phyloP scores from a whole-genome alignment of 495 filamentous ascomycete species.

The Penicillium simplicissimum region DNA sequence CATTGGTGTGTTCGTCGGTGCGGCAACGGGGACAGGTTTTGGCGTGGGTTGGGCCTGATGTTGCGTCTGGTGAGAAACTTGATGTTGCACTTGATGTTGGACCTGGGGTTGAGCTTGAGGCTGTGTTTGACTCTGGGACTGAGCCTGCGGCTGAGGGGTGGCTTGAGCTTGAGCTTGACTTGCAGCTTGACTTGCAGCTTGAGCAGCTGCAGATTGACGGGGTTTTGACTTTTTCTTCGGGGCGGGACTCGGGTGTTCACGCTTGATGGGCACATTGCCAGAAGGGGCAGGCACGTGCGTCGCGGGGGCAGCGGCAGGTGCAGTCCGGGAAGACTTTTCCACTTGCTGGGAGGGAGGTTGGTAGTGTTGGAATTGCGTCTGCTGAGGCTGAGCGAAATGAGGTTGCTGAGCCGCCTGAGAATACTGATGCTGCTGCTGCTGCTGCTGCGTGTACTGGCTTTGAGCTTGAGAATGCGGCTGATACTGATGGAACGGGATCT shows the following conservation, averaged over 20 bases:
- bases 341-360: slow-evolving; percentile 22
- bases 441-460: slow-evolving; percentile 12
- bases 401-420: slow-evolving; percentile 15
- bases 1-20: slow-evolving; percentile 1
- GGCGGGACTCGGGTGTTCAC: slow-evolving; percentile 21
- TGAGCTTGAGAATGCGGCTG: slow-evolving; percentile 15
- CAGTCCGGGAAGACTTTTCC: background rate
- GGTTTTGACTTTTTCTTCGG: slow-evolving; percentile 31
- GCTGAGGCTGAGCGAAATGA: slow-evolving; percentile 17
- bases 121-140: background rate
- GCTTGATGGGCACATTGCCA: slow-evolving; percentile 8
- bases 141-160: slow-evolving; percentile 2
- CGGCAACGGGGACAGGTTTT: slow-evolving; percentile 1
- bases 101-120: slow-evolving; percentile 1
- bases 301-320: slow-evolving; percentile 8
- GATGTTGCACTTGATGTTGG: slow-evolving; percentile 11
- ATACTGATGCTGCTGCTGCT: slow-evolving; percentile 14
- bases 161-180: slow-evolving; percentile 14
- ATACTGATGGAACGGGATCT: slow-evolving; percentile 15
- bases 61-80: slow-evolving; percentile 7
- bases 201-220: slow-evolving; percentile 11
- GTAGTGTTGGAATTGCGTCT: slow-evolving; percentile 27
- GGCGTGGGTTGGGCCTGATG: slow-evolving; percentile 5
- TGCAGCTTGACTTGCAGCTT: background rate
- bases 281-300: slow-evolving; percentile 2